Evolutionary conservation across 176 grass and related monocot genomes (phyloP).

Genomic region (Carex myosuroides): DNA sequence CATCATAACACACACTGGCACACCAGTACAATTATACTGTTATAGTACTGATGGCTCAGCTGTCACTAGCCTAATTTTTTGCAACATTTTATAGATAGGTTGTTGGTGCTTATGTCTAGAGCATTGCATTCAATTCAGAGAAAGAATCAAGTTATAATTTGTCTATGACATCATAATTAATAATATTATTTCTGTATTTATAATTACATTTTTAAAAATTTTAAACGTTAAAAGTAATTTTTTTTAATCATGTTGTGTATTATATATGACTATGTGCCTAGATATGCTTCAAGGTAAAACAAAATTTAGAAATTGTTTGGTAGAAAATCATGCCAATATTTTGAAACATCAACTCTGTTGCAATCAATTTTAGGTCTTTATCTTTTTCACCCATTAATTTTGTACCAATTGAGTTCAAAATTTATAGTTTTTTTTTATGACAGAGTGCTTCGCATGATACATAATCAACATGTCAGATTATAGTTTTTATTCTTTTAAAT

Average conservation of each 20-base stretch:
- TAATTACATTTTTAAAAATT: background rate
- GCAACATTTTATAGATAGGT: background rate
- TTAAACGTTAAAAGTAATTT: background rate
- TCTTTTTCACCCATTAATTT: too few relatives aligned
- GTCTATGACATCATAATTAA: background rate
- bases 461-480: too few relatives aligned
- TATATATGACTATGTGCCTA: background rate
- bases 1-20: background rate
- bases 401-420: too few relatives aligned
- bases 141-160: background rate
- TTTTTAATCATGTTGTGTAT: background rate
- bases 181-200: background rate
- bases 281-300: too few relatives aligned
- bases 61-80: background rate
- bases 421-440: too few relatives aligned
- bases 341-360: too few relatives aligned
- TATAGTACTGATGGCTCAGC: constrained; percentile 7
- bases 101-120: background rate
- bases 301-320: too few relatives aligned
- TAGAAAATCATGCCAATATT: too few relatives aligned
- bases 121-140: background rate
- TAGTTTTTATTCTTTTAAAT: too few relatives aligned
- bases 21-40: background rate
- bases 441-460: too few relatives aligned
- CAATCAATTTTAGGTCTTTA: too few relatives aligned